A percentile compares a stretch with the other conserved stretches of the same genome.
These are phyloP conservation scores for Leishmania lainsoni DNA, from an alignment of 208 protist genomes.

Conservation along the genomic window DNA sequence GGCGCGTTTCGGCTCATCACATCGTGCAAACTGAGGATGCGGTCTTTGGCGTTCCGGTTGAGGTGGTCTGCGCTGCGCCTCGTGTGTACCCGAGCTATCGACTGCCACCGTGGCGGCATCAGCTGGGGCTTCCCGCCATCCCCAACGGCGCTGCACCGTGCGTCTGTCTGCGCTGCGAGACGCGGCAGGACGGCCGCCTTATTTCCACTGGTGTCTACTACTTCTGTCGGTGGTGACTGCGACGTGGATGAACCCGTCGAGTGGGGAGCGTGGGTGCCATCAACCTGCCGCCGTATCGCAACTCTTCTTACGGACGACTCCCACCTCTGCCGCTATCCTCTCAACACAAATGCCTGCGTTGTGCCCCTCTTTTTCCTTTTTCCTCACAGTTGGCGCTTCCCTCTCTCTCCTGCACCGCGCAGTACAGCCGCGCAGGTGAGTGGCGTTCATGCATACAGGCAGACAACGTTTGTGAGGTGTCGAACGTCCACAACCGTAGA, in stretches of 20 bases:
- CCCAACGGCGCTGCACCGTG: slow-evolving; percentile 28
- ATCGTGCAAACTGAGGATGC: slow-evolving; percentile 48
- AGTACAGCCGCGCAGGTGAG: not conserved
- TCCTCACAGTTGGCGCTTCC: not conserved
- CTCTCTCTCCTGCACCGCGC: not conserved
- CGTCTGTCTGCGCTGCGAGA: slow-evolving; percentile 64
- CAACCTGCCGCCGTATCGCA: not conserved
- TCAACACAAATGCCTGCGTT: not conserved
- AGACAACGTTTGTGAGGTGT: not conserved
- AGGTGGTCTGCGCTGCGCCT: slow-evolving; percentile 66
- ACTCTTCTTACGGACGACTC: no score
- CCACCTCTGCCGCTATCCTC: not conserved
- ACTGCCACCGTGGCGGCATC: slow-evolving; percentile 70
- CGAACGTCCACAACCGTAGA: not conserved
- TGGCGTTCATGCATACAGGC: no score
- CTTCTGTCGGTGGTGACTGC: slow-evolving; percentile 17
- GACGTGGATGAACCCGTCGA: not conserved
- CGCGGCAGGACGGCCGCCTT: slow-evolving; percentile 59
- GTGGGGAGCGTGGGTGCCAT: not conserved
- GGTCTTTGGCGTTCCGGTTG: slow-evolving; percentile 42
- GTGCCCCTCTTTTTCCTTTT: not conserved
- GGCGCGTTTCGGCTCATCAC: slow-evolving; percentile 63
- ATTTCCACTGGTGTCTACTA: slow-evolving; percentile 60
- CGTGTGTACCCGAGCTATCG: slow-evolving; percentile 51
- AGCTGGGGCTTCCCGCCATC: slow-evolving; percentile 58